Evolutionary conservation across 257 asterid species (phyloP), one percentile per base, ranked within the genome.

Genomic region (Solanum chmielewskii): DNA sequence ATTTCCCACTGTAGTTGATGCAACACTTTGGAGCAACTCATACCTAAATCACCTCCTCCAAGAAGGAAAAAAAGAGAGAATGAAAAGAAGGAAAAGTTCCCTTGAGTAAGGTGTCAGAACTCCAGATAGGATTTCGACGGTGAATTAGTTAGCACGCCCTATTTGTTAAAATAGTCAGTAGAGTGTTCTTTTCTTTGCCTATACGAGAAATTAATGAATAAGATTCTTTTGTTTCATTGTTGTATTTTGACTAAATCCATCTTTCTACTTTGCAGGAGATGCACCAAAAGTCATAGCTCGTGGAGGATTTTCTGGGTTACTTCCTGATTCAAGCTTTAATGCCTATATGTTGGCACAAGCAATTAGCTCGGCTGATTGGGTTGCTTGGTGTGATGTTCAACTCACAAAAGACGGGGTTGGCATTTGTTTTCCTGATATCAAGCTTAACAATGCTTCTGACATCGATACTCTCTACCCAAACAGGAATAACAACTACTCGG

Each of bases 281-380:
- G 89, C 90, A 33, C 98, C 98, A 75, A 45, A 91, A 89, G 98
- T 93, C 77, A 86, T 95, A 88, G 97, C 97, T 86, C 93, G 93
- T n/a, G 98, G 98, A 66, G 98, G 98, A 91, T 92, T 92, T 91
- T 96, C 98, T 10, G 98, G 98, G 41, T 9, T 94, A 64, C 92
- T 96, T 86, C 98, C 96, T 1, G 98, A 92, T 56, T 94, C 98
- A 25, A 92, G 98, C 90, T 71, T 1, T 44, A 70, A 29, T 83
- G 96, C 99, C 12, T 96, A 93, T 87, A 0, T 1, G 2, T 49
- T 90, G 35, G 93, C 96, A 3, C 75, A 80, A 27, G 9, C 16
- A 52, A 86, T 90, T 18, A 89, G 96, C 81, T 87, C 87, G 70
- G 33, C 89, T 4, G 59, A 93, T 87, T 80, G 88, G 56, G 86